Base-by-base conservation (phyloP, 2,329 filamentous ascomycete genomes). In the Penicillium capsulatum region DNA sequence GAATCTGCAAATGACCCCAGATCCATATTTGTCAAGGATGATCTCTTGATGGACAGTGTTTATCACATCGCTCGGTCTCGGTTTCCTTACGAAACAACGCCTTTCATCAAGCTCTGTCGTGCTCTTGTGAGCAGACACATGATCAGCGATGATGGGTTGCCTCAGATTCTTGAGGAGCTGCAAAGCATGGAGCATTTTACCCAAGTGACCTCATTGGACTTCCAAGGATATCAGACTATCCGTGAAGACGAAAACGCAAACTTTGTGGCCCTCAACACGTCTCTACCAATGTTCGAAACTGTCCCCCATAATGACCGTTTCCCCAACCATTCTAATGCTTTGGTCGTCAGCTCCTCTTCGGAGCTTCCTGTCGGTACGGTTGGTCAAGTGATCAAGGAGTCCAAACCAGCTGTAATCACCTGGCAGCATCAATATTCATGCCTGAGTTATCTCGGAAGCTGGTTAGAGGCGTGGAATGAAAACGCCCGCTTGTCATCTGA, bases 181-280 rank as follows among this genome's bases (percentile, higher is more conserved):
- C 77, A 82, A 41, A 75, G 73, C 41, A 83, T 89, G 38, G 76
- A 80, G 1, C 83, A 79, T 5, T 79, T 96, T 38, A 95, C 91
- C 17, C 83, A 94, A 50, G 72, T 76, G 9, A 74, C 95, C n/a
- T 83, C 86, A 0, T 66, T 75, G 0, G 66, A 76, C 20, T 95
- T 94, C 60, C 75, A 76, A 29, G 79, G 77, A 24, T 96, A 94
- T 53, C 78, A 83, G 45, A 79, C 90, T 9, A 81, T 84, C 27
- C 81, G 85, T 37, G 90, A 96, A 64, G 87, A 95, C 48, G 86
- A 92, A 43, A 90, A 92, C 50, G 80, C 79, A 17, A 92, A 94
- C 53, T 80, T 79, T 13, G 85, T 96, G 44, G 74, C 78, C 44
- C 75, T 96, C 57, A 50, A 66, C 31, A 63, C 68, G 11, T 63